These are phyloP conservation scores for Aspergillus hancockii DNA, from an alignment of 495 filamentous ascomycete genomes.

Conservation along the genomic window DNA sequence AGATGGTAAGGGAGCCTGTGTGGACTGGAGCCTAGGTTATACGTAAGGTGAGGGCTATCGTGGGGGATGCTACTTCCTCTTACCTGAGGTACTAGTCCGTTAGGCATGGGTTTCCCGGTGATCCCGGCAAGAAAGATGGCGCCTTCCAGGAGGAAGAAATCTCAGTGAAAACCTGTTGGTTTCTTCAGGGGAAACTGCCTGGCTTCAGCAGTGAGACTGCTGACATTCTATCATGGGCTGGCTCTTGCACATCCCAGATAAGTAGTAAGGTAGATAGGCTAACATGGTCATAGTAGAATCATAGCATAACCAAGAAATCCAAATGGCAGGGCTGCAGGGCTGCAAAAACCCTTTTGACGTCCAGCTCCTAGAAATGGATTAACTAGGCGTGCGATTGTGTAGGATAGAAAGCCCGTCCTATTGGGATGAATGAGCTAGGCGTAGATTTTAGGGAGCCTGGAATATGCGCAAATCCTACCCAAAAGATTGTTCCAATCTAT, in stretches of 20 bases:
- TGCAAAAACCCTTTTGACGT: conserved; percentile 67
- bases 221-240: conserved; percentile 49
- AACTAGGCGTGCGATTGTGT: conserved; percentile 73
- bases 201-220: conserved; percentile 76
- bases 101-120: conserved; percentile 78
- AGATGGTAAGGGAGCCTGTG: conserved; percentile 52
- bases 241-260: neutral
- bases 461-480: conserved; percentile 76
- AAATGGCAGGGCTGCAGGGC: conserved; percentile 80
- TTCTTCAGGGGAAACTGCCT: conserved; percentile 82
- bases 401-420: conserved; percentile 69
- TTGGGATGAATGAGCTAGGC: conserved; percentile 59
- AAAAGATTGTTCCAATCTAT: conserved; percentile 69
- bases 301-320: conserved; percentile 72
- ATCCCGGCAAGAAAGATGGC: conserved; percentile 78
- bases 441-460: conserved; percentile 62
- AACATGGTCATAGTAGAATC: conserved; percentile 81
- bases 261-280: neutral
- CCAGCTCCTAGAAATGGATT: conserved; percentile 77
- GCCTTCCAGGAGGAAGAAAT: conserved; percentile 79
- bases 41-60: neutral
- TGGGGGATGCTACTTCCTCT: neutral
- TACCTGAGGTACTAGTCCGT: conserved; percentile 78
- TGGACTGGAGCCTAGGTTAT: conserved; percentile 68
- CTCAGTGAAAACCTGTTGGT: conserved; percentile 89